Base-by-base conservation (phyloP, 371 early-diverging fungal species). In the Mortierella sp. region DNA sequence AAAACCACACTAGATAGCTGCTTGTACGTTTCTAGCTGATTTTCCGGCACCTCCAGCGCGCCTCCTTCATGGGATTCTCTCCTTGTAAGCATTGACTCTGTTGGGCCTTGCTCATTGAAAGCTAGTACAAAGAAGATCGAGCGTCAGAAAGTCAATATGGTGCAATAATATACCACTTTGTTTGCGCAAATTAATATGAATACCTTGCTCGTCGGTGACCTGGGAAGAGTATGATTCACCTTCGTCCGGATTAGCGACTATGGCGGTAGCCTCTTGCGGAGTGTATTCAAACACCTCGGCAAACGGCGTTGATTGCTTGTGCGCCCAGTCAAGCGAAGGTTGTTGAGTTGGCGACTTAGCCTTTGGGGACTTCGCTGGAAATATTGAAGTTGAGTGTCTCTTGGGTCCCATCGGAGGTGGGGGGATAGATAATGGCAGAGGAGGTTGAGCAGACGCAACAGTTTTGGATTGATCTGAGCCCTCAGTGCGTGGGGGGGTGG, bases 281-380 rank as follows among this genome's bases (percentile, higher is more conserved):
- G 20, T 20, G 22, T 52, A n/a, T 18, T 24, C 52, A 22, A 52
- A 52, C 24, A 9, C 20, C 20, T 52, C 52, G n/a, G 39, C n/a
- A 40, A 61, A 39, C 8, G n/a, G 62, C 20, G 62, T 32, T 1
- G 47, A 11, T 45, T 68, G 68, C 49, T 49, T 68, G 37, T 68
- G 68, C 1, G 68, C 60, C 68, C 68, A 68, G 47, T 68, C 68
- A 39, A 18, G 8, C 6, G 39, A 22, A 22, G 52, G 52, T 24
- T 52, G 52, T 52, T 52, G 52, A 22, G 20, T 52, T n/a, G 52
- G 52, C 52, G 52, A 52, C 20, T 52, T 52, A 24, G 52, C 24
- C 52, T 52, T 52, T 10, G 52, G 26, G 9, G 52, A 52, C 5
- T 52, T 52, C 1, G 22, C 52, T 9, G 52, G 20, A 22, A 52